Conservation (phyloP, 148 eudicot genomes). For the Diospyros lotus region DNA sequence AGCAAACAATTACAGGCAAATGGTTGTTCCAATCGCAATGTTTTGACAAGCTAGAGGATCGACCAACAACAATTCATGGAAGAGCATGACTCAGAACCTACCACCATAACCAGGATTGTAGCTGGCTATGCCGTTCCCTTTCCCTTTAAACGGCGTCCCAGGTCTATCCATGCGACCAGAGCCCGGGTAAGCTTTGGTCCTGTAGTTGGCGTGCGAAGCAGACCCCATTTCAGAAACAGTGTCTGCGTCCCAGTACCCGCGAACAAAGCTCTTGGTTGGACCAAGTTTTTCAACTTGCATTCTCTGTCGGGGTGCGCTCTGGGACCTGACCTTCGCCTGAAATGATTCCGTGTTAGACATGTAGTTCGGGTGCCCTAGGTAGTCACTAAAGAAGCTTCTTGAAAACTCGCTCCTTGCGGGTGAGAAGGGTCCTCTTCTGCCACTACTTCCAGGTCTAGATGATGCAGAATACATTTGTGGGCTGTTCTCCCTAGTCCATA, state of each 20-base stretch:
- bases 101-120: constrained; percentile 3
- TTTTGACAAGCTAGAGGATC: background rate
- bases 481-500: constrained; percentile 35
- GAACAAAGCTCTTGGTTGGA: constrained; percentile 27
- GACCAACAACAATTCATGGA: background rate
- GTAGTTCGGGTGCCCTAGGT: constrained; percentile 47
- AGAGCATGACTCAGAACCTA: constrained; percentile 12
- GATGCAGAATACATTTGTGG: constrained; percentile 38
- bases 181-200: constrained; percentile 15
- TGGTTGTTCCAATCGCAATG: too few relatives aligned
- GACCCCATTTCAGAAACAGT: constrained; percentile 39
- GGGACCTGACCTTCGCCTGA: constrained; percentile 65
- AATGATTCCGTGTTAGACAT: constrained; percentile 78
- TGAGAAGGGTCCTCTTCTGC: constrained; percentile 46
- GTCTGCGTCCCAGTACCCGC: constrained; percentile 36
- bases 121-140: constrained; percentile 7
- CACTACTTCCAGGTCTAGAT: constrained; percentile 49
- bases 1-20: too few relatives aligned
- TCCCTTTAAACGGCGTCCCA: constrained; percentile 12
- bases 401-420: constrained; percentile 62
- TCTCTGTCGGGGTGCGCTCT: constrained; percentile 76
- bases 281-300: constrained; percentile 31
- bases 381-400: constrained; percentile 44
- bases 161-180: constrained; percentile 12
- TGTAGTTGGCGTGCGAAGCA: constrained; percentile 9